Evolutionary conservation across 2,329 filamentous ascomycete genomes (phyloP).

Genomic region (Pseudogymnoascus pannorum): DNA sequence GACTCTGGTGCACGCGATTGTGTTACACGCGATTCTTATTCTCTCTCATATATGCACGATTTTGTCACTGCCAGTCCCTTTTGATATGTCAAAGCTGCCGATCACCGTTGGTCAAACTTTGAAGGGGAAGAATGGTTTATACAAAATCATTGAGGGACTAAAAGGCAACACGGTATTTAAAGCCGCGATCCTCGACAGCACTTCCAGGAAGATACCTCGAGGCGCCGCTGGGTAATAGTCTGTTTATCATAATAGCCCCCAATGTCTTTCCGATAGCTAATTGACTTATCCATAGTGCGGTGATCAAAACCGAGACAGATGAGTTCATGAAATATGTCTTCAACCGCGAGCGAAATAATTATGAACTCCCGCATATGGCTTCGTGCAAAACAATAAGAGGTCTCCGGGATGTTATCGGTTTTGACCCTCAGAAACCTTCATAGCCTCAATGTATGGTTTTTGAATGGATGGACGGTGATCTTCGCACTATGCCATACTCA

Average conservation of each 20-base stretch:
- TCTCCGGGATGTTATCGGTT: constrained; percentile 14
- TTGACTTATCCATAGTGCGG: constrained; percentile 14
- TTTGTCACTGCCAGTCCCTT: background rate
- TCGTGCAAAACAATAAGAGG: constrained; percentile 19
- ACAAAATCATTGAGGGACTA: background rate
- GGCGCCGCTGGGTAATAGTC: background rate
- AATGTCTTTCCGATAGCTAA: constrained; percentile 9
- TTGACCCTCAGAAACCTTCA: background rate
- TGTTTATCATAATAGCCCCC: background rate
- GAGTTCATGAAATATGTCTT: constrained; percentile 13
- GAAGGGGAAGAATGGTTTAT: background rate
- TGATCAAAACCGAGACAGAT: constrained; percentile 17
- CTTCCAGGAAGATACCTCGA: background rate
- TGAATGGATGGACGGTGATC: constrained; percentile 22
- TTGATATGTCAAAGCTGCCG: background rate
- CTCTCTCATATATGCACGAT: background rate
- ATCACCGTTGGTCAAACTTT: constrained; percentile 4
- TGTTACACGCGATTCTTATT: background rate
- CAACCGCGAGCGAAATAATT: constrained; percentile 19
- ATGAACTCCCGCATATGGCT: constrained; percentile 14
- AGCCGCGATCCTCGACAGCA: background rate
- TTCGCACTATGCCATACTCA: constrained; percentile 12
- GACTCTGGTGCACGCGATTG: too few relatives aligned
- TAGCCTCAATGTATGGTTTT: constrained; percentile 20
- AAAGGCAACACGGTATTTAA: constrained; percentile 2